A percentile compares a stretch with the other conserved stretches of the same genome.
Evolutionary conservation across 2,329 filamentous ascomycete species (phyloP).

Genomic region (Alternaria sp.): DNA sequence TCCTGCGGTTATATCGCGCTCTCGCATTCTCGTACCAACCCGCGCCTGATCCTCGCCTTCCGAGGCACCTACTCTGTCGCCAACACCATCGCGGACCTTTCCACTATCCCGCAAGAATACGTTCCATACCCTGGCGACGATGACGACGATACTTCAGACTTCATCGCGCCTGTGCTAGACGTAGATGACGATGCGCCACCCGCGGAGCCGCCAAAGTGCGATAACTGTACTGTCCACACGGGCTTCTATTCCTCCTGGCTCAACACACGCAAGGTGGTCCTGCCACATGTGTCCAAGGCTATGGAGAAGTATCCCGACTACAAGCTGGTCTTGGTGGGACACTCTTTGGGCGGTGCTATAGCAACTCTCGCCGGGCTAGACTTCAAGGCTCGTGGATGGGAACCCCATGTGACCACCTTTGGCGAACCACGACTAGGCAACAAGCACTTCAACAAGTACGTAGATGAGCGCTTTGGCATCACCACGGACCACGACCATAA

Average conservation of each 20-base stretch:
- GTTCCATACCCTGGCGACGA: constrained; percentile 75
- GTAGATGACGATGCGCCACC: constrained; percentile 29
- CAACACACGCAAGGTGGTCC: constrained; percentile 71
- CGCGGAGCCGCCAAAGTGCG: constrained; percentile 63
- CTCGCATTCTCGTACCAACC: constrained; percentile 68
- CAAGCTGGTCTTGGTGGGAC: constrained; percentile 79
- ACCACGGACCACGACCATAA: constrained; percentile 25
- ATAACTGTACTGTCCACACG: constrained; percentile 89
- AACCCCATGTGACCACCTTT: constrained; percentile 84
- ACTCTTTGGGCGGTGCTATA: constrained; percentile 91
- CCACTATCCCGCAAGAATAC: constrained; percentile 88
- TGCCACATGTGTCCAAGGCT: constrained; percentile 69
- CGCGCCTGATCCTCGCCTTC: constrained; percentile 83
- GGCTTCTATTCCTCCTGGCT: constrained; percentile 89
- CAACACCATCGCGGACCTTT: constrained; percentile 89
- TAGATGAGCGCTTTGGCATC: constrained; percentile 59
- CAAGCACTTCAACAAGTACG: constrained; percentile 57
- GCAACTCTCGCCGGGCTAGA: constrained; percentile 87
- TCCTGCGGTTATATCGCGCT: constrained; percentile 93
- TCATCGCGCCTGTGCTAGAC: constrained; percentile 22
- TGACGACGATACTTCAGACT: constrained; percentile 47
- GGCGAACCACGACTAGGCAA: constrained; percentile 78
- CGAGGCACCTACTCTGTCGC: constrained; percentile 92
- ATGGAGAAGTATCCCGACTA: constrained; percentile 71
- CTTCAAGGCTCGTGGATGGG: constrained; percentile 76